These are phyloP conservation scores for Pontederia crassipes DNA, from an alignment of 176 grass and related monocot species.

Conservation along the genomic window DNA sequence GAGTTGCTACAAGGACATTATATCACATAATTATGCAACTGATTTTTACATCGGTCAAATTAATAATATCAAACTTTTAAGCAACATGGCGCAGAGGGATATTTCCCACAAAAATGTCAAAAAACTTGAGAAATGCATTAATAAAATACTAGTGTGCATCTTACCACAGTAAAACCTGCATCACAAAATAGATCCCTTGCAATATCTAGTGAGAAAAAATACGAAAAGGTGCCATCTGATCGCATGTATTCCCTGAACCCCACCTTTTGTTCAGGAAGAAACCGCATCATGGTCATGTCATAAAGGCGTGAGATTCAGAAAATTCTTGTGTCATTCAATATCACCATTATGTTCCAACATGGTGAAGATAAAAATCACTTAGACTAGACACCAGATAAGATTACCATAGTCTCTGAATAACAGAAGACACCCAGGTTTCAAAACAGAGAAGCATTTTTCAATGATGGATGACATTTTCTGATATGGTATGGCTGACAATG, in stretches of 20 bases:
- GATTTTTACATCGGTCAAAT: no score
- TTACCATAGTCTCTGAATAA: slow-evolving; percentile 96
- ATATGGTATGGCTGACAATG: slow-evolving; percentile 76
- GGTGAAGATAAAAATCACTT: neutral
- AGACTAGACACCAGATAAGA: neutral
- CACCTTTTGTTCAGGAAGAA: slow-evolving; percentile 68
- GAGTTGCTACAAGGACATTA: no score
- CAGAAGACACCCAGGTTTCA: slow-evolving; percentile 71
- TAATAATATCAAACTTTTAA: no score
- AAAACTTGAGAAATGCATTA: neutral
- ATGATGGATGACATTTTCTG: slow-evolving; percentile 37
- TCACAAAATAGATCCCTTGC: slow-evolving; percentile 58
- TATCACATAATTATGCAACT: no score
- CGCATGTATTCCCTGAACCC: slow-evolving; percentile 80
- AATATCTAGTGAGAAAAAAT: slow-evolving; percentile 72
- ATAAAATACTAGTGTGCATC: neutral
- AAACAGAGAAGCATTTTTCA: slow-evolving; percentile 53
- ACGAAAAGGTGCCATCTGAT: slow-evolving; percentile 80
- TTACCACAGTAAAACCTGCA: slow-evolving; percentile 75
- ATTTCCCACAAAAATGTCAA: no score
- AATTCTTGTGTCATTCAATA: neutral
- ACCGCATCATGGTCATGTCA: slow-evolving; percentile 98
- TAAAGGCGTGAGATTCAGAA: slow-evolving; percentile 54
- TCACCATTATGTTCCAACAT: neutral
- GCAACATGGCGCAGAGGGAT: no score